These are phyloP conservation scores for Geosiphon pyriformis DNA, from an alignment of 192 early-diverging fungal genomes.

Conservation along the genomic window DNA sequence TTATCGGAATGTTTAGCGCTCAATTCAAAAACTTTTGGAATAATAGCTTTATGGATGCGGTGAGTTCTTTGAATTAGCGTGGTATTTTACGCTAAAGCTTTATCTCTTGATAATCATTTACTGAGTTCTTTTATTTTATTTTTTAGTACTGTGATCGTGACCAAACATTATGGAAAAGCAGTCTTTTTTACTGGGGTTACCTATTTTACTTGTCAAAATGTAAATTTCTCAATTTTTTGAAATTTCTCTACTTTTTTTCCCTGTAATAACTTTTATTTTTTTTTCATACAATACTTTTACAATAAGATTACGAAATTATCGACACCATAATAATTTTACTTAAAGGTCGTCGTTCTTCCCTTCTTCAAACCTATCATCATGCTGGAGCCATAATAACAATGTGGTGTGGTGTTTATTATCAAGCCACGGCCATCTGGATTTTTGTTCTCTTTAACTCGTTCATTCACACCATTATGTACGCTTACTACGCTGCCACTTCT, in stretches of 20 bases:
- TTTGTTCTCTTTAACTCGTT: slow-evolving; percentile 82
- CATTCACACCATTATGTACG: slow-evolving; percentile 85
- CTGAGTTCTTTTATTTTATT: slow-evolving; percentile 1
- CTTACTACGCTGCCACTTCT: slow-evolving; percentile 73
- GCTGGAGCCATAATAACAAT: slow-evolving; percentile 79
- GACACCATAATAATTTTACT: slow-evolving; percentile 83
- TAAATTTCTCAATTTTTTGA: not conserved
- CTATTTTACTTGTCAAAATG: slow-evolving; percentile 84
- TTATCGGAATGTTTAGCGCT: slow-evolving; percentile 52
- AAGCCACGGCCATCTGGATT: slow-evolving; percentile 73
- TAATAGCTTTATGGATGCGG: slow-evolving; percentile 48
- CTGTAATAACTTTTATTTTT: not conserved
- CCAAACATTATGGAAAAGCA: slow-evolving; percentile 59
- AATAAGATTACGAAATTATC: slow-evolving; percentile 71
- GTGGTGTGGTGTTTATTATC: slow-evolving; percentile 65
- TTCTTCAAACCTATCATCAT: slow-evolving; percentile 85
- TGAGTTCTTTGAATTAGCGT: slow-evolving; percentile 36
- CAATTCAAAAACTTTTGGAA: slow-evolving; percentile 47
- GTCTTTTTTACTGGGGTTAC: slow-evolving; percentile 77
- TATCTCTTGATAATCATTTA: not conserved
- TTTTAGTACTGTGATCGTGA: slow-evolving; percentile 60
- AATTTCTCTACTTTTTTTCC: not conserved
- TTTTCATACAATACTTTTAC: not conserved
- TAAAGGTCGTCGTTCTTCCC: slow-evolving; percentile 69
- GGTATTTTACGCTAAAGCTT: not conserved